Conservation (phyloP, 2,329 filamentous ascomycete genomes). For the Colletotrichum salicis region DNA sequence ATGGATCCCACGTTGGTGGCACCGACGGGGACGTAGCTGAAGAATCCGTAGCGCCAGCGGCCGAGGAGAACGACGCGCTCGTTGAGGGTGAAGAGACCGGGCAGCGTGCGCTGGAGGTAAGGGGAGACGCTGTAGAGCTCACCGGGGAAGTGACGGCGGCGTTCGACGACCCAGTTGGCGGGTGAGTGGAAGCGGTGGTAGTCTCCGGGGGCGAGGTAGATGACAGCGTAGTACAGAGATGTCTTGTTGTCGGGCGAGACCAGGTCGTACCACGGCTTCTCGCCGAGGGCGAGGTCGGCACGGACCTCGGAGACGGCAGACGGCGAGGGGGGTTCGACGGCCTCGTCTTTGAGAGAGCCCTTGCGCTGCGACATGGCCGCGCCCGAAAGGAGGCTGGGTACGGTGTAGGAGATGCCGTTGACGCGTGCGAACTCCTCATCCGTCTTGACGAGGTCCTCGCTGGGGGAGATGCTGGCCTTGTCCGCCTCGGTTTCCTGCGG, state of each 20-base stretch:
- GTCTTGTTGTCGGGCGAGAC: slow-evolving; percentile 71
- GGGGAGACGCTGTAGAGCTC: slow-evolving; percentile 96
- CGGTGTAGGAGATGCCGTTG: slow-evolving; percentile 94
- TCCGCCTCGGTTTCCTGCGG: slow-evolving; percentile 39
- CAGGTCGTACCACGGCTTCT: slow-evolving; percentile 76
- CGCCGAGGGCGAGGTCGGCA: slow-evolving; percentile 81
- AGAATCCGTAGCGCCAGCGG: slow-evolving; percentile 97
- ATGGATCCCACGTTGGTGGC: slow-evolving; percentile 98
- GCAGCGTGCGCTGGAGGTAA: slow-evolving; percentile 91
- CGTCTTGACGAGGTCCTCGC: slow-evolving; percentile 76
- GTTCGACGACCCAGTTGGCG: slow-evolving; percentile 93
- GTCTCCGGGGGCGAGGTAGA: slow-evolving; percentile 96
- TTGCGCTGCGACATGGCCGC: slow-evolving; percentile 55
- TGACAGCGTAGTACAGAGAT: slow-evolving; percentile 89
- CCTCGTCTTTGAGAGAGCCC: slow-evolving; percentile 76
- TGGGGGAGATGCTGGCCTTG: slow-evolving; percentile 48
- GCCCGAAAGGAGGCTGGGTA: slow-evolving; percentile 90
- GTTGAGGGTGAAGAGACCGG: slow-evolving; percentile 95
- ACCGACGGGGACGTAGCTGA: slow-evolving; percentile 93
- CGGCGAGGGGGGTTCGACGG: slow-evolving; percentile 69
- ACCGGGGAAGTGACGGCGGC: slow-evolving; percentile 94
- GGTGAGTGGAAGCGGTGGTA: slow-evolving; percentile 99
- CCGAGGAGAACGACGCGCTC: slow-evolving; percentile 94
- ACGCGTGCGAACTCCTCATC: slow-evolving; percentile 94
- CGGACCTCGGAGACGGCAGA: slow-evolving; percentile 85